These are phyloP conservation scores for Tulasnella sp. DNA, from an alignment of 768 basidiomycete species.

Conservation along the genomic window DNA sequence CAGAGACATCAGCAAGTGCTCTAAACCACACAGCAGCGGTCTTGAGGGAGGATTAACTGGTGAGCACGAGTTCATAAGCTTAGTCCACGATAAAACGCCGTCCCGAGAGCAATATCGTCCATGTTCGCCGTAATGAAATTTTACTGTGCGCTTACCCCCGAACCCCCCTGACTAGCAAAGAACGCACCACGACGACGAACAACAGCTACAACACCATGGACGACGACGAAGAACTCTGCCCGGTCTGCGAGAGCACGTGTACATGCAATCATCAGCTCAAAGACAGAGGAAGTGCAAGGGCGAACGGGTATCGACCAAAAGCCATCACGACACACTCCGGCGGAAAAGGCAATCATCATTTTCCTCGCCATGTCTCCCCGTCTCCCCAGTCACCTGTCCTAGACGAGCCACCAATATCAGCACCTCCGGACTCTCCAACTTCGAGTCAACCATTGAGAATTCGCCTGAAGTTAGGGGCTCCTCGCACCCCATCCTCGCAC, in stretches of 20 bases:
- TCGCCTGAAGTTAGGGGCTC: constrained; percentile 24
- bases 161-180: constrained; percentile 43
- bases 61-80: constrained; percentile 6
- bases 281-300: constrained; percentile 49
- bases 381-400: constrained; percentile 37
- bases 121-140: constrained; percentile 37
- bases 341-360: constrained; percentile 3
- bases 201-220: constrained; percentile 53
- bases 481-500: constrained; percentile 42
- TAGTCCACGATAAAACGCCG: constrained; percentile 16
- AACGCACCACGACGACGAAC: constrained; percentile 40
- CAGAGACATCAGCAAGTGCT: constrained; percentile 5
- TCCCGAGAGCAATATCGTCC: constrained; percentile 7
- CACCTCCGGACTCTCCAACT: constrained; percentile 37
- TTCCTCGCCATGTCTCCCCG: not conserved
- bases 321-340: not conserved
- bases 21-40: not conserved
- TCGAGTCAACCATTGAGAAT: constrained; percentile 32
- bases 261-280: constrained; percentile 54
- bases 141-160: constrained; percentile 59
- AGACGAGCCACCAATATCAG: constrained; percentile 38
- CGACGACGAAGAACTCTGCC: constrained; percentile 86
- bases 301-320: constrained; percentile 31
- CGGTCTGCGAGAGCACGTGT: constrained; percentile 89
- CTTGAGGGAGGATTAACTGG: not conserved